Conservation (phyloP, 108 stramenopile genomes). For the Cyclostephanos invisitatus region DNA sequence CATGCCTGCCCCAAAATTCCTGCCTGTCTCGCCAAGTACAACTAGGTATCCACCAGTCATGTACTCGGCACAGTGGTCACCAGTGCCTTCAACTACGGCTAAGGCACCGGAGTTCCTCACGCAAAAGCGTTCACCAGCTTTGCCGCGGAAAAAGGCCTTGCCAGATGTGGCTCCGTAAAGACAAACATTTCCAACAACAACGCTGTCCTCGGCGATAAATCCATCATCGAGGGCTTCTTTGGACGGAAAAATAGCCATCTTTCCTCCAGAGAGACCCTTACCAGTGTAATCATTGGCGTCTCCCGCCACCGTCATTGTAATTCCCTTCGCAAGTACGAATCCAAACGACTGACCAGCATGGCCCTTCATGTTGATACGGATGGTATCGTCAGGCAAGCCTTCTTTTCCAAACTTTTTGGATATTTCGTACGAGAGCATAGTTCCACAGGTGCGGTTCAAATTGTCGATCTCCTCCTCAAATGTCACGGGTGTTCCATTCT, state of each 20-base stretch:
- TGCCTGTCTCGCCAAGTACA: slow-evolving; percentile 92
- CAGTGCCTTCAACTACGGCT: slow-evolving; percentile 96
- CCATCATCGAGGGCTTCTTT: slow-evolving; percentile 68
- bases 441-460: slow-evolving; percentile 93
- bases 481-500: slow-evolving; percentile 78
- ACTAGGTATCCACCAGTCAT: slow-evolving; percentile 97
- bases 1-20: slow-evolving; percentile 99
- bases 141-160: slow-evolving; percentile 96
- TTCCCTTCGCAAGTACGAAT: slow-evolving; percentile 93
- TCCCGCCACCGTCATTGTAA: slow-evolving; percentile 91
- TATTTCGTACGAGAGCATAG: slow-evolving; percentile 91
- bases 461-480: slow-evolving; percentile 87
- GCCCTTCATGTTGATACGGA: slow-evolving; percentile 89
- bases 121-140: slow-evolving; percentile 97
- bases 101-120: slow-evolving; percentile 97
- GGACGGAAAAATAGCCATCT: slow-evolving; percentile 84
- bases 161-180: slow-evolving; percentile 95
- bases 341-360: slow-evolving; percentile 96
- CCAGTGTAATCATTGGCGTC: slow-evolving; percentile 97
- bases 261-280: slow-evolving; percentile 97
- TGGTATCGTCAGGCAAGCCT: slow-evolving; percentile 96
- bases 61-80: slow-evolving; percentile 98
- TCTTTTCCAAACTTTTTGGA: slow-evolving; percentile 88
- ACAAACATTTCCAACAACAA: slow-evolving; percentile 95
- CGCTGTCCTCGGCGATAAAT: slow-evolving; percentile 90